A percentile compares a stretch with the other conserved stretches of the same genome.
Evolutionary conservation across 108 stramenopile genomes (phyloP).

Genomic region (Nannochloropsis salina): DNA sequence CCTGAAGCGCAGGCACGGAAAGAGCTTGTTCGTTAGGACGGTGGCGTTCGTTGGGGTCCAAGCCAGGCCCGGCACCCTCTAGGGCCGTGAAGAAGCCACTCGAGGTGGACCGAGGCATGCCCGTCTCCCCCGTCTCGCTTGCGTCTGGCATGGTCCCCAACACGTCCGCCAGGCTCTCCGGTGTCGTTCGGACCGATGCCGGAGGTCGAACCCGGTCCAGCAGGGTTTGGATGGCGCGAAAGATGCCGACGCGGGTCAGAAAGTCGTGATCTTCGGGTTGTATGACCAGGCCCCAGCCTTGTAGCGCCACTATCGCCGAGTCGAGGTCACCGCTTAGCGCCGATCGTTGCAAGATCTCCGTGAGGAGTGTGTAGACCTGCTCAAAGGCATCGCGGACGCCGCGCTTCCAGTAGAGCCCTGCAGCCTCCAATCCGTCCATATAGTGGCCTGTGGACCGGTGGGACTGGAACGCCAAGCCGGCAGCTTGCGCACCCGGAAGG

Average conservation of each 20-base stretch:
- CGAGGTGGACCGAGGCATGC: background rate
- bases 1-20: background rate
- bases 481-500: too few relatives aligned
- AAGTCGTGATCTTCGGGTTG: constrained; percentile 39
- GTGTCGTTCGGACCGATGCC: background rate
- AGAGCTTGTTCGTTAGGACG: background rate
- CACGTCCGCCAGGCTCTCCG: background rate
- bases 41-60: background rate
- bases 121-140: constrained; percentile 9
- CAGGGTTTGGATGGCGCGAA: constrained; percentile 26
- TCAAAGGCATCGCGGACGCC: constrained; percentile 20
- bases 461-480: background rate
- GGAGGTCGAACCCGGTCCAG: constrained; percentile 22
- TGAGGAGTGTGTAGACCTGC: constrained; percentile 23
- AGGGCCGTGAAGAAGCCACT: background rate
- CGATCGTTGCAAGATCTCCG: background rate
- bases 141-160: constrained; percentile 11
- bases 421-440: background rate
- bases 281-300: constrained; percentile 29
- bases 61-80: background rate
- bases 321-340: constrained; percentile 4
- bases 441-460: background rate
- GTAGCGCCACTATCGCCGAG: constrained; percentile 22
- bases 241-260: constrained; percentile 47
- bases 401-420: background rate